Conservation (phyloP, 129 eudicot species). For the Flaveria linearis region DNA sequence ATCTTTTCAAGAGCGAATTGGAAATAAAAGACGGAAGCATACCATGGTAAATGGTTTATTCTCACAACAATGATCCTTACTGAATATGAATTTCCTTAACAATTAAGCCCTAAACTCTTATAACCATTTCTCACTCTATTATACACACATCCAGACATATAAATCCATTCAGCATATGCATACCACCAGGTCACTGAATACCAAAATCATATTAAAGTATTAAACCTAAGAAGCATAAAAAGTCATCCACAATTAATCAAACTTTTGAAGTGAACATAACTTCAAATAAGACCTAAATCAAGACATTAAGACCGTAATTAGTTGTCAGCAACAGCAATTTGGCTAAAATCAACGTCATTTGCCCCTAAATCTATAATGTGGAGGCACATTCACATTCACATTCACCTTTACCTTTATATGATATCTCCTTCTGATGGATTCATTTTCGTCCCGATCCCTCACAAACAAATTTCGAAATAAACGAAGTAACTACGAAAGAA, state of each 20-base stretch:
- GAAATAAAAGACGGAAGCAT: background rate
- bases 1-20: background rate
- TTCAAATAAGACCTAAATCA: constrained; percentile 3
- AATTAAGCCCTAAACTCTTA: background rate
- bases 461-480: background rate
- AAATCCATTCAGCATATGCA: background rate
- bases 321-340: too few relatives aligned
- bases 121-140: too few relatives aligned
- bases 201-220: background rate
- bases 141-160: background rate
- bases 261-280: background rate
- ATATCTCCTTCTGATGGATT: background rate
- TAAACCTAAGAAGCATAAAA: background rate
- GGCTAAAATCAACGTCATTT: background rate
- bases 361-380: background rate
- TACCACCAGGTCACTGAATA: background rate
- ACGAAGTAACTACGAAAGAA: background rate
- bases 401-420: background rate
- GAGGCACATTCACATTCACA: too few relatives aligned
- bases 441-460: background rate
- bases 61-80: background rate
- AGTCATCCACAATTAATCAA: background rate
- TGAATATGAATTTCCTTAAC: background rate
- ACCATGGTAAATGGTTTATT: background rate
- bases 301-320: background rate